Evolutionary conservation across 805 yeast species (phyloP), one percentile per base, ranked within the genome.

Genomic region (Kuraishia capsulata): DNA sequence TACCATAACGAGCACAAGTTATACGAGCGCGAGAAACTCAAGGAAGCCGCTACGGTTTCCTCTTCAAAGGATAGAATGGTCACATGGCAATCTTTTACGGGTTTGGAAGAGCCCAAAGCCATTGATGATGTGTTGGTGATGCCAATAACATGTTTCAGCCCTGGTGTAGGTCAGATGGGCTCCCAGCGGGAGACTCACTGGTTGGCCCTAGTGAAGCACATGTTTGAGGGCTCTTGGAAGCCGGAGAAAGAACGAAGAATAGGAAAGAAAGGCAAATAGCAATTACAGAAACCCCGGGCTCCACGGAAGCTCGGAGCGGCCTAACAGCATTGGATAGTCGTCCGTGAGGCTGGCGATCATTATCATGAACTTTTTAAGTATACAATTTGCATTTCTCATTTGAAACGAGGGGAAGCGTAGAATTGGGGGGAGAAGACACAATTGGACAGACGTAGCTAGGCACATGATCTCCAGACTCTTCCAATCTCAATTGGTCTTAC

Each of bases 121-220:
- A 45, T 80, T 3, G 84, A 81, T 44, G 92, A 84, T 54, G 76
- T 84, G 6, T 54, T 84, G 54, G 67, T 84, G 1, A 61, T 83
- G 39, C 94, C 94, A 25, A 79, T 79, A 41, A 79, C 86, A 1
- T 62, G 78, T 13, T 79, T 79, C 50, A 68, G 77, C 44, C 86
- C 87, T 0, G 81, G 76, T 37, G 83, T 78, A 24, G 76, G 76
- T 3, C 84, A 76, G 46, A 79, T 78, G 85, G 85, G 85, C 1
- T 63, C 84, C 1, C 56, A 65, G 38, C 39, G 51, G 5, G 51
- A 56, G 2, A 41, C 42, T 1, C 67, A 77, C 51, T 62, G 61
- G 10, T 49, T 69, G 56, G 84, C 85, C 1, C 76, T 71, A 46
- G 82, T 71, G 3, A 63, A 70, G 43, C 87, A 79, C 51, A 65